Percentiles rank a stretch among this genome's conserved stretches.
phyloP scores from a whole-genome alignment of 257 asterid species.

The Capsicum rhomboideum region DNA sequence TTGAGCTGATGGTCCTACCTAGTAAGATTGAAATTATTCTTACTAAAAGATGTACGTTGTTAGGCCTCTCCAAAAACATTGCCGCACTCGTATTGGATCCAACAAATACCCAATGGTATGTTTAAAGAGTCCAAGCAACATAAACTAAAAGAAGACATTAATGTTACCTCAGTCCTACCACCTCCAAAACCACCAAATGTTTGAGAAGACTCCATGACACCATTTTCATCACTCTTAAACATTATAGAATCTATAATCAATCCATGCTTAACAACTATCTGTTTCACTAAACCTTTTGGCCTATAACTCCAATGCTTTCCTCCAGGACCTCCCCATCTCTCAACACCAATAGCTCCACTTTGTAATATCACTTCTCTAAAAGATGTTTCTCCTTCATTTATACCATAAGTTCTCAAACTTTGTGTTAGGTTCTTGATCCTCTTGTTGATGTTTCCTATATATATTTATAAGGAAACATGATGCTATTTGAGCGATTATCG shows the following conservation, averaged over 20 bases:
- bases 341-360: background rate
- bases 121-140: background rate
- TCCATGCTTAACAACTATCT: background rate
- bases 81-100: too few relatives aligned
- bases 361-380: background rate
- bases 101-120: background rate
- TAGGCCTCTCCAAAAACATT: background rate
- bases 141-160: background rate
- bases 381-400: background rate
- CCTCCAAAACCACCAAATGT: background rate
- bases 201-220: background rate
- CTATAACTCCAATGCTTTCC: background rate
- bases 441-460: background rate
- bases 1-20: too few relatives aligned
- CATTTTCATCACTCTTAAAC: background rate
- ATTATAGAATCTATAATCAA: background rate
- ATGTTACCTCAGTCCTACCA: background rate
- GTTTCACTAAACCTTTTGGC: background rate
- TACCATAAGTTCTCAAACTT: background rate
- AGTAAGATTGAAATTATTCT: too few relatives aligned
- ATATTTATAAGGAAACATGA: too few relatives aligned
- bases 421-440: background rate
- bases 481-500: too few relatives aligned
- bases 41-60: too few relatives aligned
- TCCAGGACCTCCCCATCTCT: background rate